Evolutionary conservation across 2,329 filamentous ascomycete genomes (phyloP), one percentile per base, ranked within the genome.

Genomic region (Cercospora citrullina): DNA sequence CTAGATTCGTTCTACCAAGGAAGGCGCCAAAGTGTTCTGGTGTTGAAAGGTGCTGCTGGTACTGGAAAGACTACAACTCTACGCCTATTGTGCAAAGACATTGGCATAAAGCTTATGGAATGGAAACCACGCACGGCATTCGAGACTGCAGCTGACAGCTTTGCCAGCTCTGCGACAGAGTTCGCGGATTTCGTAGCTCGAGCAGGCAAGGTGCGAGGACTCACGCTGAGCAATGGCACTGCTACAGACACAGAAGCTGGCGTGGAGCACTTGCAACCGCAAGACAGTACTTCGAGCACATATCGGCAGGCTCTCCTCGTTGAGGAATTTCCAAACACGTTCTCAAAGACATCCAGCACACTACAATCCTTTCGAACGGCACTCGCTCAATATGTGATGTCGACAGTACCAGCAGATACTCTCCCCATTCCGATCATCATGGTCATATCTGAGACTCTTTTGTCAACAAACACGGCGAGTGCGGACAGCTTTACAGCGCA

Each of bases 401-500:
- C 87, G 14, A 70, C 72, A 12, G 60, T 66, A 10, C 57, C 67
- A 16, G 18, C 36, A n/a, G 58, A 69, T 31, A 36, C 64, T 10
- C 64, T 59, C 10, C 72, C 73, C 12, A 72, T 68, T 4, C 95
- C 95, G 0, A 84, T 98, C 39, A 87, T 99, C 33, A 89, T 99
- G 82, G 87, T 99, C 67, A 89, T 99, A 61, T 97, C 95, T 0
- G 95, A 99, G 79, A 96, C 93, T 0, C 83, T 96, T 14, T 82
- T 97, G 16, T 94, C 92, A 0, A 95, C 93, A 1, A 93, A 90
- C 7, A 94, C 92, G 3, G 90, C 93, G 1, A 89, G 91, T 9
- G 89, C 92, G 12, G 94, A 98, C 76, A 97, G 92, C 79, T 93
- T 98, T 75, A 99, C 95, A 0, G 93, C 93, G 0, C 92, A 98